A percentile compares a stretch with the other conserved stretches of the same genome.
phyloP scores from a whole-genome alignment of 345 rosid species.

The Hibiscus trionum region DNA sequence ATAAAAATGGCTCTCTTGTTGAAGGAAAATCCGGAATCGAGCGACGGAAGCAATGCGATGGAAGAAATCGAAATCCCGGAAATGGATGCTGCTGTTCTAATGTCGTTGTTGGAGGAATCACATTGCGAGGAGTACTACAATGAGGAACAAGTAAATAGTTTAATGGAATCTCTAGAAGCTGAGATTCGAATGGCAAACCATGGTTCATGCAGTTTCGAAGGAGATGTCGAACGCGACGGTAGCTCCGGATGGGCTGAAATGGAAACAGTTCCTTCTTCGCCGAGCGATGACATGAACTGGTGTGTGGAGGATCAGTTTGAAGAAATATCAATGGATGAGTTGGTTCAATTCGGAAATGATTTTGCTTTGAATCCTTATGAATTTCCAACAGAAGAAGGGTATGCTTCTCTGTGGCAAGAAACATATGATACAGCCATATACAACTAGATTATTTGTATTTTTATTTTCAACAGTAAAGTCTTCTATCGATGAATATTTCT shows the following conservation, averaged over 20 bases:
- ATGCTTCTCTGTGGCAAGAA: constrained; percentile 36
- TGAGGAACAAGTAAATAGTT: neutral
- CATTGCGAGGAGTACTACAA: constrained; percentile 3
- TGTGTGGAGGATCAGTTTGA: constrained; percentile 31
- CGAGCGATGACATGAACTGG: constrained; percentile 44
- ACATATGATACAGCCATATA: constrained; percentile 15
- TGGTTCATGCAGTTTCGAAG: neutral
- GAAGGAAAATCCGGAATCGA: neutral
- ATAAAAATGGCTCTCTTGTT: neutral
- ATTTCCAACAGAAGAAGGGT: constrained; percentile 22
- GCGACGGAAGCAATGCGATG: neutral
- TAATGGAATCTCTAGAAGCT: constrained; percentile 5
- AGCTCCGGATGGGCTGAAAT: constrained; percentile 19
- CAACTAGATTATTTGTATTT: neutral
- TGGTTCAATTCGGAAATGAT: constrained; percentile 27
- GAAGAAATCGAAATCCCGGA: neutral
- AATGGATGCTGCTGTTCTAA: neutral
- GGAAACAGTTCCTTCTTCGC: constrained; percentile 26
- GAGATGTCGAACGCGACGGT: neutral
- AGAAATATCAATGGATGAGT: constrained; percentile 19
- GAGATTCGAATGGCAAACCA: neutral
- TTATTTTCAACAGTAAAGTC: no score
- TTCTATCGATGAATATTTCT: no score
- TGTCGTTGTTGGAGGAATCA: constrained; percentile 10
- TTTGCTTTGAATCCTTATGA: constrained; percentile 26